Base-by-base conservation (phyloP, 2,329 filamentous ascomycete genomes). In the Fusarium napiforme region DNA sequence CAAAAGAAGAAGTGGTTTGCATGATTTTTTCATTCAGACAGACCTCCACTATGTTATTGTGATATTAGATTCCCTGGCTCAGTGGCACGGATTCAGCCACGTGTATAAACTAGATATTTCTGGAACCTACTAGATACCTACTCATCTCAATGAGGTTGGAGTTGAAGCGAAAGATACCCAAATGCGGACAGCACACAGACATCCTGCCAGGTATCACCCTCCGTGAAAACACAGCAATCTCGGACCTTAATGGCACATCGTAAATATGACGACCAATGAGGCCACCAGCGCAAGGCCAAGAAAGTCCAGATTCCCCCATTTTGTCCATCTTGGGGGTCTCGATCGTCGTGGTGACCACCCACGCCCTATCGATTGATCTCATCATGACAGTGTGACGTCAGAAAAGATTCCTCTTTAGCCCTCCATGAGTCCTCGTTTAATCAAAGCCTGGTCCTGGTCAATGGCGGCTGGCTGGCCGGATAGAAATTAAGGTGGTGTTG, bases 1-100 rank as follows among this genome's bases (percentile, higher is more conserved):
- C 83, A 81, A 73, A 83, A 80, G 74, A 81, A 76, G 68, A 79
- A 80, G 74, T 82, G 78, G 78, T 75, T 76, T 40, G 72, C 52
- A 67, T 49, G 42, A 49, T 23, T 34, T 56, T 34, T 34, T 45
- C 40, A 32, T 45, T 30, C 36, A 23, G 18, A 23, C 21, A 58
- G 37, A 34, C 12, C 23, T 45, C 42, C n/a, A 45, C 42, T 39
- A 19, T 59, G 57, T 62, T 70, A 39, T 59, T 64, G 57, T 47
- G 64, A 63, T 49, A 58, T 57, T 63, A 21, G 32, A 60, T 60
- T 77, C 67, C 67, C 69, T 64, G 55, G 59, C 49, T 57, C 59
- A 30, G 56, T 72, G 72, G 72, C 69, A 64, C 63, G 32, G 46
- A 45, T 34, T 52, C 52, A 55, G 60, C 63, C 66, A 71, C 65